Conservation (phyloP, 2,329 filamentous ascomycete species). For the Hortaea sp. region DNA sequence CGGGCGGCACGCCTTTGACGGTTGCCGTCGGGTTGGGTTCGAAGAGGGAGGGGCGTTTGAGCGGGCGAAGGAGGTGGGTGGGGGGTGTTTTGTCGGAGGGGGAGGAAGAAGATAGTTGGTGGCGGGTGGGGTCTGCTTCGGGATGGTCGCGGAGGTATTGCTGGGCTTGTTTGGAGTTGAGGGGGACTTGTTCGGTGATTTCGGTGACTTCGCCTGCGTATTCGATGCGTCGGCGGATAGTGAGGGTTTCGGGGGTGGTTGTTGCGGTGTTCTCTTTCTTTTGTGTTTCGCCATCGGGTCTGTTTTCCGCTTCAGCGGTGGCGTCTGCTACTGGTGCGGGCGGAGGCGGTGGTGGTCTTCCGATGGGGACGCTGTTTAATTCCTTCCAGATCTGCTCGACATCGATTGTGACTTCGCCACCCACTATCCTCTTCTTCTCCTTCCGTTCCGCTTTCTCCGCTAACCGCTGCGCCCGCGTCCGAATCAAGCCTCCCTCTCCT, state of each 20-base stretch:
- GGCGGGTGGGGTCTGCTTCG: constrained; percentile 22
- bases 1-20: constrained; percentile 35
- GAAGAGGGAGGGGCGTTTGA: constrained; percentile 39
- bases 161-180: constrained; percentile 45
- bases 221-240: constrained; percentile 47
- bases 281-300: constrained; percentile 5
- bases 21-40: constrained; percentile 40
- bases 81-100: constrained; percentile 6
- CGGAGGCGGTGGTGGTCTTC: constrained; percentile 12
- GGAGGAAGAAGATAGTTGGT: constrained; percentile 5
- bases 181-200: constrained; percentile 43
- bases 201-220: constrained; percentile 47
- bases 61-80: constrained; percentile 28
- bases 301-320: background rate
- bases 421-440: constrained; percentile 33
- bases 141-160: constrained; percentile 38
- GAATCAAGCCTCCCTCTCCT: constrained; percentile 42
- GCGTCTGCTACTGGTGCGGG: constrained; percentile 3
- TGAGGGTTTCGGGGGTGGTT: constrained; percentile 38
- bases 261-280: constrained; percentile 14
- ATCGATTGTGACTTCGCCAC: constrained; percentile 42
- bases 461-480: constrained; percentile 43
- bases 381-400: constrained; percentile 46
- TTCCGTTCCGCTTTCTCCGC: constrained; percentile 39
- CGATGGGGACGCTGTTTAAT: constrained; percentile 33